Conservation (phyloP, 495 filamentous ascomycete species). For the Aspergillus cristatus region DNA sequence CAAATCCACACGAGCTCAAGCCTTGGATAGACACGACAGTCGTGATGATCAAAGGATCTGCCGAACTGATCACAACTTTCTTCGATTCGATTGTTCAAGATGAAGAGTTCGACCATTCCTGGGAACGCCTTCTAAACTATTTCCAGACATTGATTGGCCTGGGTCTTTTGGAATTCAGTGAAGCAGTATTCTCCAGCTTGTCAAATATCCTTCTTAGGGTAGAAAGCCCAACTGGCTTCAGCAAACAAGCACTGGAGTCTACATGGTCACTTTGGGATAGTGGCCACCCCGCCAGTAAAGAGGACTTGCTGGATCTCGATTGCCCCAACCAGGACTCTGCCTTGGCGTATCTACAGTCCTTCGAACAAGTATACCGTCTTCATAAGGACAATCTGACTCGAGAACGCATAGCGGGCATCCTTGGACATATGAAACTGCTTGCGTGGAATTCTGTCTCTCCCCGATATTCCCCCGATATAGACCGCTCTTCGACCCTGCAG, state of each 20-base stretch:
- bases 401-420: conserved; percentile 46
- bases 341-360: conserved; percentile 65
- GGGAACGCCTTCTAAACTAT: conserved; percentile 59
- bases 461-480: conserved; percentile 74
- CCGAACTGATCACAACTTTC: conserved; percentile 58
- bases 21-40: conserved; percentile 73
- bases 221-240: conserved; percentile 36
- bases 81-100: conserved; percentile 51
- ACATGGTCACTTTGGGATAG: conserved; percentile 68
- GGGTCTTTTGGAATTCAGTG: conserved; percentile 57
- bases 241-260: conserved; percentile 47
- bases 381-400: conserved; percentile 53
- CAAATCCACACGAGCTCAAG: conserved; percentile 23
- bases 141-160: conserved; percentile 52
- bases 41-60: conserved; percentile 60
- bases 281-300: conserved; percentile 45
- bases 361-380: conserved; percentile 75
- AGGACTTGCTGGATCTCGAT: conserved; percentile 35
- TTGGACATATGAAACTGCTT: conserved; percentile 49
- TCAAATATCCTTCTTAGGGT: conserved; percentile 55
- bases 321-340: conserved; percentile 65
- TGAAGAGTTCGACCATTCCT: conserved; percentile 50
- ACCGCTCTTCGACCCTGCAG: conserved; percentile 73
- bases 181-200: conserved; percentile 60
- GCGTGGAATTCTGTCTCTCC: conserved; percentile 62